Evolutionary conservation across 1,284 basidiomycete species (phyloP), one percentile per base, ranked within the genome.

Genomic region (Stygiomarasmius scandens): DNA sequence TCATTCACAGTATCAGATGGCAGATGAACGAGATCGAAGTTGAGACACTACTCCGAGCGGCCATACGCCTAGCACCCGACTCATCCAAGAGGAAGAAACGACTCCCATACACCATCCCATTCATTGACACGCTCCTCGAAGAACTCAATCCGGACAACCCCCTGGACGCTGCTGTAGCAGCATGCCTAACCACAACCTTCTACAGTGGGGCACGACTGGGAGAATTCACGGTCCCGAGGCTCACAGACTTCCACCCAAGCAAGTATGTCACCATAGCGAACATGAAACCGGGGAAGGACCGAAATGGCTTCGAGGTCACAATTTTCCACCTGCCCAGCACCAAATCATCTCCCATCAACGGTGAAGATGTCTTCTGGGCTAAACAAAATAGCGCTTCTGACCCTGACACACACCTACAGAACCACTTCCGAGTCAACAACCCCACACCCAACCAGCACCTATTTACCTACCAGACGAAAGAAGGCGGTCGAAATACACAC

Each of bases 161-260:
- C 0, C 56, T 75, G 0, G 67, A 78, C 32, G 66, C 68, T 0
- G 72, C 76, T 0, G 63, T 72, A 0, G 71, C 56, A 27, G 66
- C 70, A 0, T 77, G 74, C 49, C 63, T 73, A 0, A 73, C 71
- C 0, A 68, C 70, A 0, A 55, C 58, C 10, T 77, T 79, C 61
- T 79, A 64, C 24, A 56, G 61, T 0, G 58, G 66, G 0, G 67
- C 72, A 0, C 55, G 72, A 0, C 14, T 72, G 0, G 74, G 74
- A 0, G 76, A 80, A 51, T 68, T 78, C 47, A 74, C 72, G 0
- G 65, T 78, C 0, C 64, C 55, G 0, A 63, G 19, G 1, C 61
- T 74, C 0, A 56, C 60, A 0, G 52, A 46, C n/a, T 56, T 59
- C 34, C 9, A 54, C 38, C 47, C 47, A 20, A 22, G 16, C 2